Percentiles rank a stretch among this genome's conserved stretches.
Evolutionary conservation across 1,284 basidiomycete genomes (phyloP).

Genomic region (Pterula multifida): DNA sequence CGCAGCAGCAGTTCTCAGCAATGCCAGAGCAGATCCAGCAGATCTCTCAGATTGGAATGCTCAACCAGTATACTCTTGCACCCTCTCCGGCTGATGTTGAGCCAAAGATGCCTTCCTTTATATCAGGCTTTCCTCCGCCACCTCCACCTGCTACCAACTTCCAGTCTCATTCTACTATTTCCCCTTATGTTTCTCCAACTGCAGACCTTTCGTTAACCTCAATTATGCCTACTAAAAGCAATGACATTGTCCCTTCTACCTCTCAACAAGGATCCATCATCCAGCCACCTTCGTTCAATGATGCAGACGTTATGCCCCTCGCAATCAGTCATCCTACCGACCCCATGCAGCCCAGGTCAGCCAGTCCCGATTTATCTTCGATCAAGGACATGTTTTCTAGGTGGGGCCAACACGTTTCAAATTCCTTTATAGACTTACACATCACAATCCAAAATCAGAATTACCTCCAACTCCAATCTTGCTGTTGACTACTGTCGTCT

Average conservation of each 20-base stretch:
- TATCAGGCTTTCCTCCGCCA: neutral
- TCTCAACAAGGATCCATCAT: neutral
- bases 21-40: neutral
- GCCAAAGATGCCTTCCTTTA: neutral
- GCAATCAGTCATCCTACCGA: neutral
- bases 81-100: neutral
- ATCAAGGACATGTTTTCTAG: neutral
- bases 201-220: neutral
- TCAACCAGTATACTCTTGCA: neutral
- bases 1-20: neutral
- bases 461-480: neutral
- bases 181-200: neutral
- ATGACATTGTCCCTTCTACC: neutral
- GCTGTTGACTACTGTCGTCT: neutral
- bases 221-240: neutral
- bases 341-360: neutral
- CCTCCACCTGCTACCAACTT: neutral
- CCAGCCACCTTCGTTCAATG: neutral
- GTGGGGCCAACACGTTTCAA: neutral
- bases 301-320: neutral
- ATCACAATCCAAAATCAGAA: neutral
- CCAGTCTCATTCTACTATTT: neutral
- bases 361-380: neutral
- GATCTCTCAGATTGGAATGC: neutral
- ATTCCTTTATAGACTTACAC: neutral